Evolutionary conservation across 1,284 basidiomycete genomes (phyloP), one percentile per base, ranked within the genome.

Genomic region (Ganoderma multipileum): DNA sequence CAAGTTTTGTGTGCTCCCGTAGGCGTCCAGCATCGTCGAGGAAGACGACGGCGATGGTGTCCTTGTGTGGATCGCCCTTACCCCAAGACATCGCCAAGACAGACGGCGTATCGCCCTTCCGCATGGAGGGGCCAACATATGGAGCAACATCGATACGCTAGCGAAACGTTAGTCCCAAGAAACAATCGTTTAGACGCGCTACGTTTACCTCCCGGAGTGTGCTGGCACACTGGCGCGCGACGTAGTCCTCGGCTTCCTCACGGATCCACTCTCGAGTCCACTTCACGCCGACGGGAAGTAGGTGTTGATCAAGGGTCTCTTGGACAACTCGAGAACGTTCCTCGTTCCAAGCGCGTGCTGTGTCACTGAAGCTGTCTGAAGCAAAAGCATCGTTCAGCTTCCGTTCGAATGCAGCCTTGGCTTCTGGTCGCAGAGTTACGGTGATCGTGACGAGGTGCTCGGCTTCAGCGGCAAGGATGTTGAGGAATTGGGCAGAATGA

Each of bases 21-120:
- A 98, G 85, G 65, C 95, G 93, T 18, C 97, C 97, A 59, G 90
- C 89, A 72, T 95, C 89, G 77, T 99, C 97, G 63, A 99, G 80
- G 81, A 92, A 94, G 64, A 98, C 92, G 41, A 95, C 83, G 39
- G 91, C 89, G 69, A 98, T 94, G 1, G 92, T 91, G 79, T 99
- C 97, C 75, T 92, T 93, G 74, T 93, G 91, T 50, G 95, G 95
- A 74, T 98, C 96, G 63, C 98, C 98, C 77, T 93, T 92, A 58
- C 98, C 98, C 89, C 96, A 96, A 4, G 97, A 98, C 68, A 98
- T 83, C 5, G 97, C 95, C 47, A 99, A 85, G 4, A 99, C 96
- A 8, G 93, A 91, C 0, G 96, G 91, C 0, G 88, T 88, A 60
- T 95, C 91, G 20, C 92, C 94, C 54, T 85, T 82, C 67, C 86